A percentile compares a stretch with the other conserved stretches of the same genome.
Evolutionary conservation across 768 basidiomycete species (phyloP).

Genomic region (Calvatia gigantea): DNA sequence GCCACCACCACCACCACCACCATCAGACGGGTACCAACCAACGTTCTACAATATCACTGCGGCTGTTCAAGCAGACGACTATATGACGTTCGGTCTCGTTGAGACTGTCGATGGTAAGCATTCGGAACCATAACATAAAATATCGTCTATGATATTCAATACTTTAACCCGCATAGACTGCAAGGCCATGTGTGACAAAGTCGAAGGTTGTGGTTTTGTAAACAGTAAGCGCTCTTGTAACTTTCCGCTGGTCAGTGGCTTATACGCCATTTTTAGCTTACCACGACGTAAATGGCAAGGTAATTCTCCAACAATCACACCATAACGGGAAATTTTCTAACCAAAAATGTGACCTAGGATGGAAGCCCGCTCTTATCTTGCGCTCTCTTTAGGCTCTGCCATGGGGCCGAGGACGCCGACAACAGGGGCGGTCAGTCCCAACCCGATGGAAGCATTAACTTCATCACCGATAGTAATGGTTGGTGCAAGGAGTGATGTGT

Average conservation of each 20-base stretch:
- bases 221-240: slow-evolving; percentile 32
- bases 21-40: slow-evolving; percentile 30
- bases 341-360: slow-evolving; percentile 21
- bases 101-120: slow-evolving; percentile 36
- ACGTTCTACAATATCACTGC: slow-evolving; percentile 39
- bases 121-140: too few relatives aligned
- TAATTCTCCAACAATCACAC: slow-evolving; percentile 3
- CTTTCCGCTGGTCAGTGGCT: not conserved
- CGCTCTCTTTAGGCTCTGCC: slow-evolving; percentile 37
- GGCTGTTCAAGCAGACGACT: slow-evolving; percentile 39
- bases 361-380: slow-evolving; percentile 43
- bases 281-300: slow-evolving; percentile 46
- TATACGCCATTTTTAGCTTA: slow-evolving; percentile 27
- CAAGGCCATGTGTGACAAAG: slow-evolving; percentile 40
- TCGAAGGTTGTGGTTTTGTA: slow-evolving; percentile 36
- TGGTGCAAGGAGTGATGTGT: slow-evolving; percentile 31
- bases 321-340: not conserved
- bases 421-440: slow-evolving; percentile 43
- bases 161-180: slow-evolving; percentile 27
- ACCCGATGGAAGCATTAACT: slow-evolving; percentile 37
- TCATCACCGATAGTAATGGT: slow-evolving; percentile 38
- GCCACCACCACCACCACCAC: slow-evolving; percentile 16
- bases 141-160: too few relatives aligned
- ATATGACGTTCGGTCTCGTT: slow-evolving; percentile 41
- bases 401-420: slow-evolving; percentile 30